Evolutionary conservation across 1,284 basidiomycete genomes (phyloP).

Genomic region (Crucibulum parvulum): DNA sequence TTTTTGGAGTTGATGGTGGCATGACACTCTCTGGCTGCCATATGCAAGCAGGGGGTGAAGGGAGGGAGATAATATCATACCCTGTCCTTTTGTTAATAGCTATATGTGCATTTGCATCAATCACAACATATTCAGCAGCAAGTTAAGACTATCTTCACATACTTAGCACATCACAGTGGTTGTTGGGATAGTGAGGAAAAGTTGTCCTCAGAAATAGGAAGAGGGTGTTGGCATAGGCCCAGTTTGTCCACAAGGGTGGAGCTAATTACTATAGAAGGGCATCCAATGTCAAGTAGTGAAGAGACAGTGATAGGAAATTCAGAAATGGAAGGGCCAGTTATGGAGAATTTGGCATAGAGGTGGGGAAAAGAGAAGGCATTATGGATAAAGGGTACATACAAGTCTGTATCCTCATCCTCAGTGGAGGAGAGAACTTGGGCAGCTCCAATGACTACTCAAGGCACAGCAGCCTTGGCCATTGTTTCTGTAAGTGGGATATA

Average conservation of each 20-base stretch:
- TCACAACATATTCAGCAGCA: conserved; percentile 21
- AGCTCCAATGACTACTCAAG: neutral
- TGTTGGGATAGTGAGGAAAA: neutral
- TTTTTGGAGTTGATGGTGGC: neutral
- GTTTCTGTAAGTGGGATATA: conserved; percentile 5
- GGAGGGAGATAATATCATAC: conserved; percentile 26
- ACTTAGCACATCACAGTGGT: neutral
- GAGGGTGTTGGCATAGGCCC: neutral
- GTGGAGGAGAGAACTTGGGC: neutral
- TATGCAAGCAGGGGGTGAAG: neutral
- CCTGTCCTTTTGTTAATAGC: conserved; percentile 20
- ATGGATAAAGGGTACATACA: neutral
- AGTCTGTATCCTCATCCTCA: conserved; percentile 6
- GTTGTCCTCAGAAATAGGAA: neutral
- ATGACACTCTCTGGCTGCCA: neutral
- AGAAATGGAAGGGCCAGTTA: conserved; percentile 10
- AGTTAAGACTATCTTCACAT: conserved; percentile 20
- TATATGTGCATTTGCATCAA: conserved; percentile 21
- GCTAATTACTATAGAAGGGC: conserved; percentile 16
- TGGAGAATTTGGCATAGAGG: conserved; percentile 6
- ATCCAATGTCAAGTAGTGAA: conserved; percentile 16
- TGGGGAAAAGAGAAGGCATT: conserved; percentile 5
- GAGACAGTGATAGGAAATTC: conserved; percentile 4
- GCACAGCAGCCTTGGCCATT: neutral
- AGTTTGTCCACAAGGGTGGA: conserved; percentile 7